A percentile compares a stretch with the other conserved stretches of the same genome.
Evolutionary conservation across 2,329 filamentous ascomycete genomes (phyloP).

Genomic region (Talaromyces islandicus): DNA sequence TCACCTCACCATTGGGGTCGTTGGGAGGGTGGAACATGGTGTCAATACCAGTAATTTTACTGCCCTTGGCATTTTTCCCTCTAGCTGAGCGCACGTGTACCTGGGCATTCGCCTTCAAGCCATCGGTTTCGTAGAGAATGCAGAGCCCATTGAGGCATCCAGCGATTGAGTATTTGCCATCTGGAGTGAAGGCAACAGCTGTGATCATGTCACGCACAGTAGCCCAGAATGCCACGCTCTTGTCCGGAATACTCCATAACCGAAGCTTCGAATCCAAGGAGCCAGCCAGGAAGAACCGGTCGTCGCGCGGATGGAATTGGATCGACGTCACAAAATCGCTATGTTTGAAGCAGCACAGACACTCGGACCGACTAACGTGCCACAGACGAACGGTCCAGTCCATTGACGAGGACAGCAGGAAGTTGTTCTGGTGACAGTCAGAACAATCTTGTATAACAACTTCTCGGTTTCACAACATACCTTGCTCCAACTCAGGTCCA

Average conservation of each 20-base stretch:
- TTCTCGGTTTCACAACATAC: constrained; percentile 28
- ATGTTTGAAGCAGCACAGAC: constrained; percentile 89
- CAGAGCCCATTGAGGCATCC: constrained; percentile 81
- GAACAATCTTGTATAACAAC: neutral
- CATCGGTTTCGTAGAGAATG: constrained; percentile 88
- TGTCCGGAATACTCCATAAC: constrained; percentile 96
- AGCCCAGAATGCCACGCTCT: constrained; percentile 76
- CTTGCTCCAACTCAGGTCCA: constrained; percentile 97
- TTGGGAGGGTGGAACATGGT: constrained; percentile 58
- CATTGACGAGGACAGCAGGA: constrained; percentile 92
- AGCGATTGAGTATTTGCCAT: constrained; percentile 83
- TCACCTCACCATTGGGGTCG: constrained; percentile 60
- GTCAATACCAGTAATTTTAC: constrained; percentile 94
- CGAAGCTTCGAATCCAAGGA: constrained; percentile 83
- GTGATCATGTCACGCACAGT: constrained; percentile 83
- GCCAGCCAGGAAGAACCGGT: constrained; percentile 93
- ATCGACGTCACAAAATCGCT: constrained; percentile 93
- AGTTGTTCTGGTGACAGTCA: constrained; percentile 63
- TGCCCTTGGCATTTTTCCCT: constrained; percentile 90
- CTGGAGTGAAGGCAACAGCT: constrained; percentile 86
- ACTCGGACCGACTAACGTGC: constrained; percentile 81
- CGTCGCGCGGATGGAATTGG: constrained; percentile 87
- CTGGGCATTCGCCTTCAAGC: constrained; percentile 74
- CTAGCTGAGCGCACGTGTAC: constrained; percentile 89
- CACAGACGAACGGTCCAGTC: constrained; percentile 94